phyloP scores from a whole-genome alignment of 1,139 yeast genomes.

The Hanseniaspora gamundiae region DNA sequence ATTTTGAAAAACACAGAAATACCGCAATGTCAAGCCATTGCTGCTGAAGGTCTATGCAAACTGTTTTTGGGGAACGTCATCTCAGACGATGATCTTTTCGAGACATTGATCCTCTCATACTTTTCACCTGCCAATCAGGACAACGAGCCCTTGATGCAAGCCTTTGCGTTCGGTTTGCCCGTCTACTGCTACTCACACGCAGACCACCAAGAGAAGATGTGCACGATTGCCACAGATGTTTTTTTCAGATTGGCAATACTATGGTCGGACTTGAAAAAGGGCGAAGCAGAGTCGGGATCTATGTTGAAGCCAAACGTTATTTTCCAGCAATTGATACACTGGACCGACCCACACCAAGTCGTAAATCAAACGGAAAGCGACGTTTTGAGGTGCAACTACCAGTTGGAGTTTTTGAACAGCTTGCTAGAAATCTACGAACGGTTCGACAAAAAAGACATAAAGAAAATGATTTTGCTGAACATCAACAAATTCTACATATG shows the following conservation, averaged over 20 bases:
- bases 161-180: conserved; percentile 79
- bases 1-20: conserved; percentile 45
- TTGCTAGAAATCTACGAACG: conserved; percentile 40
- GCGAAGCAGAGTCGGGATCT: conserved; percentile 25
- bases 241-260: conserved; percentile 37
- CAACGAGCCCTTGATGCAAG: conserved; percentile 65
- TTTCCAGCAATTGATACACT: conserved; percentile 62
- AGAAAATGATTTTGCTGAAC: conserved; percentile 43
- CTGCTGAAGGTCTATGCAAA: conserved; percentile 84
- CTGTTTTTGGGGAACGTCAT: conserved; percentile 68
- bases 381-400: conserved; percentile 35
- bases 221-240: conserved; percentile 55
- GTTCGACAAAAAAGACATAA: conserved; percentile 37
- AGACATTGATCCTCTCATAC: conserved; percentile 58
- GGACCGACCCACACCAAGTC: conserved; percentile 76
- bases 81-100: conserved; percentile 57
- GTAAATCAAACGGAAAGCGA: conserved; percentile 39
- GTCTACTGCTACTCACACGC: conserved; percentile 76
- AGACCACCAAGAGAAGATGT: conserved; percentile 58
- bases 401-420: conserved; percentile 46
- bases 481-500: conserved; percentile 23
- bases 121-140: conserved; percentile 54
- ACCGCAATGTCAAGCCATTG: conserved; percentile 62
- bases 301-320: conserved; percentile 42
- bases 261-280: conserved; percentile 26